Percentiles rank a stretch among this genome's conserved stretches.
phyloP scores from a whole-genome alignment of 1,284 basidiomycete genomes.

The Earliella scabrosa region DNA sequence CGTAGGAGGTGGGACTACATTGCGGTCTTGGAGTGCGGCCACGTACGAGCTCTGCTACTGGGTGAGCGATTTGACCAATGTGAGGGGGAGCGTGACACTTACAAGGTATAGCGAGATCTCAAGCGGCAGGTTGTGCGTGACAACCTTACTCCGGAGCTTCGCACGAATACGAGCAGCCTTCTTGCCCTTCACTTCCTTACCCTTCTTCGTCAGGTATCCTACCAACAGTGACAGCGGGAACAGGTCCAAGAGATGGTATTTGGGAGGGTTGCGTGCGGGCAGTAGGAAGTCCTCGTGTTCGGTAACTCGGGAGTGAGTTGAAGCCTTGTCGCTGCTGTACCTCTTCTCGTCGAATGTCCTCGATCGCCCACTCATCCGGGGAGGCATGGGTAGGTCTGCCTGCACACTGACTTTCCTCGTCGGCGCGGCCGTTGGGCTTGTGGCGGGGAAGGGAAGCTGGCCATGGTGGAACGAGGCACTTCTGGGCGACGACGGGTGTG shows the following conservation, averaged over 20 bases:
- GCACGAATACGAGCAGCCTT: constrained; percentile 59
- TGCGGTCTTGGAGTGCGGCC: constrained; percentile 60
- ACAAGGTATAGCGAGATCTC: constrained; percentile 79
- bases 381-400: constrained; percentile 13
- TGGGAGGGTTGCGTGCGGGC: constrained; percentile 65
- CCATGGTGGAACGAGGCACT: constrained; percentile 5
- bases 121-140: constrained; percentile 72
- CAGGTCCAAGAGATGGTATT: constrained; percentile 64
- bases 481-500: constrained; percentile 8
- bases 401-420: constrained; percentile 21
- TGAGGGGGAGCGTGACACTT: too few species aligned
- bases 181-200: constrained; percentile 55
- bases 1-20: constrained; percentile 67
- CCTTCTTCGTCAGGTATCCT: constrained; percentile 46
- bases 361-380: constrained; percentile 14
- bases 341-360: constrained; percentile 14
- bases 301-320: constrained; percentile 19
- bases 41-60: constrained; percentile 65
- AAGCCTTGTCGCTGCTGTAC: constrained; percentile 21
- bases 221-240: constrained; percentile 74
- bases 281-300: constrained; percentile 49
- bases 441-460: constrained; percentile 42
- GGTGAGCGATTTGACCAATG: not conserved
- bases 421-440: constrained; percentile 27
- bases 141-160: constrained; percentile 46